Evolutionary conservation across 371 early-diverging fungal genomes (phyloP), one percentile per base, ranked within the genome.

Genomic region (Rhizopus arrhizus): DNA sequence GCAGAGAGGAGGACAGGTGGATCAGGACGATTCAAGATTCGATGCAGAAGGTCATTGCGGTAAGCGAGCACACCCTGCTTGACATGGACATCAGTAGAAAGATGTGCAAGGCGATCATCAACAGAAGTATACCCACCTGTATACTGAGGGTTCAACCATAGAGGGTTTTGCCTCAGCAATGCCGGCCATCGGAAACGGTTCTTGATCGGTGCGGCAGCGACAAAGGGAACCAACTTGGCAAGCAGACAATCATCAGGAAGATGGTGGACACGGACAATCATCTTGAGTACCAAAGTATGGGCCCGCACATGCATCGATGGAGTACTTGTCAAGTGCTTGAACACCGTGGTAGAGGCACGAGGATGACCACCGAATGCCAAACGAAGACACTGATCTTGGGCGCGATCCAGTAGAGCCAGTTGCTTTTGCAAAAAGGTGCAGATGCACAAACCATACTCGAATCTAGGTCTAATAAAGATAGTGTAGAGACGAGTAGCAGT

Each of bases 381-480:
- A 10, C 51, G 34, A 11, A 51, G 34, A n/a, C 51, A 51, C 0
- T 51, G 32, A 0, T 32, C 51, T 34, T 51, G 51, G 1, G 32
- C 10, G 10, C 34, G 7, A 33, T 51, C 51, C 5, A 47, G 4
- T 2, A 47, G 28, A 15, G 9, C 9, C 2, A 47, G 47, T 10
- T 47, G 28, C 15, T 22, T 15, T 5, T 22, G 22, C 47, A 47
- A 28, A 28, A 47, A 28, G 29, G 47, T 22, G 28, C 28, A 47
- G 15, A 47, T 28, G 33, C 35, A 13, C 33, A 11, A n/a, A 51
- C 53, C 53, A 28, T 53, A 53, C 32, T 58, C 49, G 15, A 40
- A 2, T 11, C 50, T 58, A 41, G 49, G 58, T 9, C 49, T 5
- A 41, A 58, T 41, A 9, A 58, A 55, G 15, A 15, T 40, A 43